A percentile compares a stretch with the other conserved stretches of the same genome.
Conservation (phyloP, 208 protist species). For the Leptomonas pyrrhocoris region DNA sequence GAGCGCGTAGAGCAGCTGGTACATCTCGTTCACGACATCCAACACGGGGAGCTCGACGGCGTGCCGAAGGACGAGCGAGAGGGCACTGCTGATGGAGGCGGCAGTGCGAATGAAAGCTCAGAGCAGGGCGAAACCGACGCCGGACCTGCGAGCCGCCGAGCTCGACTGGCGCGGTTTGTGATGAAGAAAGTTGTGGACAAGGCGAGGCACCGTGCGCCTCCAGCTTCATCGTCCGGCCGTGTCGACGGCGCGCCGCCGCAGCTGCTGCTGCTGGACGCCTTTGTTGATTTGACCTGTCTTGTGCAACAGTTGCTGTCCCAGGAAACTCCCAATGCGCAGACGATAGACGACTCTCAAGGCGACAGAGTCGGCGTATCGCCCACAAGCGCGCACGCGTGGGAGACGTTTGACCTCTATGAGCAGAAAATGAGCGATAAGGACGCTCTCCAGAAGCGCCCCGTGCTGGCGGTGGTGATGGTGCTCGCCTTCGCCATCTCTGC, state of each 20-base stretch:
- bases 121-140: neutral
- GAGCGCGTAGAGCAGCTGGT: slow-evolving; percentile 40
- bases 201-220: neutral
- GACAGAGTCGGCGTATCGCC: neutral
- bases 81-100: too few species aligned
- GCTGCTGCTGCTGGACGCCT: slow-evolving; percentile 26
- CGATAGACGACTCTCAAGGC: neutral
- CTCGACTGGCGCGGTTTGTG: slow-evolving; percentile 23
- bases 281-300: slow-evolving; percentile 27
- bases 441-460: slow-evolving; percentile 32
- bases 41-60: neutral
- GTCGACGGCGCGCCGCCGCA: slow-evolving; percentile 4
- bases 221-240: neutral
- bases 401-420: slow-evolving; percentile 30
- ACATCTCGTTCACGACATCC: slow-evolving; percentile 16
- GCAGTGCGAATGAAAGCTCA: neutral
- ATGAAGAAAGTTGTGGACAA: slow-evolving; percentile 13
- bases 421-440: slow-evolving; percentile 19
- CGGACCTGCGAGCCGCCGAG: slow-evolving; percentile 8
- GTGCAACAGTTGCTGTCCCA: slow-evolving; percentile 32
- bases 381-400: neutral
- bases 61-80: neutral
- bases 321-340: neutral
- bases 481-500: slow-evolving; percentile 52
- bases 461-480: slow-evolving; percentile 50